phyloP scores from a whole-genome alignment of 1,139 yeast species.

The Suhomyces bokatorum region DNA sequence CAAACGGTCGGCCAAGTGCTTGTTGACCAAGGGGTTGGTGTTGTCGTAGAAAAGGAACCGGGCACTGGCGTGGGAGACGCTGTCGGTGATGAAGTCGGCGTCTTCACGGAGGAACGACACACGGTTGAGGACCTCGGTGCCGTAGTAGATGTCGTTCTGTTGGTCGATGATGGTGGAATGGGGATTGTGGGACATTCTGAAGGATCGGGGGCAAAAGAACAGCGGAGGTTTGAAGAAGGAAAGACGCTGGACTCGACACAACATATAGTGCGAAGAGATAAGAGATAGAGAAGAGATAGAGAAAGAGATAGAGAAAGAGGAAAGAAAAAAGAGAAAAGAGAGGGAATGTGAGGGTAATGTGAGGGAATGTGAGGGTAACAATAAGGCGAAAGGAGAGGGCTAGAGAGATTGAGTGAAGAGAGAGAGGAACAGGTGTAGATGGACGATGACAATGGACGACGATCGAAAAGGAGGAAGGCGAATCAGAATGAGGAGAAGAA shows the following conservation, averaged over 20 bases:
- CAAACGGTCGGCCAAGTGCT: slow-evolving; percentile 30
- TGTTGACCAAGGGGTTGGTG: slow-evolving; percentile 40
- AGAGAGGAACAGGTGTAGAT: too few relatives aligned
- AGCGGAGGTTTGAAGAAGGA: background rate
- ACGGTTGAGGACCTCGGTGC: slow-evolving; percentile 68
- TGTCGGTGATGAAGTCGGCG: slow-evolving; percentile 53
- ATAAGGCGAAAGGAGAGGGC: too few relatives aligned
- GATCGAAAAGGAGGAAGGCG: too few relatives aligned
- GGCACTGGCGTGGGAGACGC: slow-evolving; percentile 53
- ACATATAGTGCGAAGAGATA: background rate
- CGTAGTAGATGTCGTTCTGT: slow-evolving; percentile 39
- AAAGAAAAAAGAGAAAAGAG: too few relatives aligned
- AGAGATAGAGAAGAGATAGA: background rate
- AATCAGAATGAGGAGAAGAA: too few relatives aligned
- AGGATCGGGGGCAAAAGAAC: slow-evolving; percentile 6
- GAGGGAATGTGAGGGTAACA: too few relatives aligned
- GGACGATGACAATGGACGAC: too few relatives aligned
- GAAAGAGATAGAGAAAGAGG: too few relatives aligned
- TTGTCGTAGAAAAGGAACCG: slow-evolving; percentile 53
- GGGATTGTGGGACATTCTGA: slow-evolving; percentile 13
- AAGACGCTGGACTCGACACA: background rate
- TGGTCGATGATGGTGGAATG: slow-evolving; percentile 19
- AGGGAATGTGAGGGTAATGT: too few relatives aligned
- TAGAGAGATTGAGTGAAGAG: too few relatives aligned
- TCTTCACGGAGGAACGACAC: slow-evolving; percentile 78